Conservation (phyloP, 805 yeast genomes). For the Lipomyces lipofer region DNA sequence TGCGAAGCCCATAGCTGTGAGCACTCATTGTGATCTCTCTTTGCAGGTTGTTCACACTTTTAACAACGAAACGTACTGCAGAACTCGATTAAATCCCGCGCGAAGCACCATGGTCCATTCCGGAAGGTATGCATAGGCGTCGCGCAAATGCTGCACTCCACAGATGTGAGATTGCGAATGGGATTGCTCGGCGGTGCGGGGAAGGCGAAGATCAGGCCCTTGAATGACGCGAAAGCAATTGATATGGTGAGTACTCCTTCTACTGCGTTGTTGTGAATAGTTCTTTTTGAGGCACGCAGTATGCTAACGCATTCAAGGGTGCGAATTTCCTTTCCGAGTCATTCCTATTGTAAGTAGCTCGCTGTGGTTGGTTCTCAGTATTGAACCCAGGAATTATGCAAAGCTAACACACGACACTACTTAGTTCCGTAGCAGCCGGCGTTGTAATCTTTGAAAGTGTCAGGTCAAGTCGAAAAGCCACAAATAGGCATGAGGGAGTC, state of each 20-base stretch:
- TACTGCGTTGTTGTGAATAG: not conserved
- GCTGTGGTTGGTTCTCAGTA: too few relatives aligned
- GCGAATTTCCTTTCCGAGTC: slow-evolving; percentile 76
- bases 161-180: slow-evolving; percentile 64
- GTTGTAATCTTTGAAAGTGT: slow-evolving; percentile 70
- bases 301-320: too few relatives aligned
- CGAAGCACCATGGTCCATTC: slow-evolving; percentile 68
- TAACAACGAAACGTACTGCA: slow-evolving; percentile 30
- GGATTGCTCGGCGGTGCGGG: slow-evolving; percentile 56
- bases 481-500: slow-evolving; percentile 59
- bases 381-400: not conserved
- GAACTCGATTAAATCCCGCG: slow-evolving; percentile 68
- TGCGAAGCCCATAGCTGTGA: slow-evolving; percentile 73
- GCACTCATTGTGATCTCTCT: slow-evolving; percentile 30
- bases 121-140: slow-evolving; percentile 60
- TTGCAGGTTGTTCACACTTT: not conserved
- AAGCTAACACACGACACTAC: not conserved
- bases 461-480: slow-evolving; percentile 65
- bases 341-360: slow-evolving; percentile 57
- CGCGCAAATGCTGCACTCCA: slow-evolving; percentile 70
- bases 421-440: slow-evolving; percentile 67
- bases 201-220: slow-evolving; percentile 59
- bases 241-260: slow-evolving; percentile 45
- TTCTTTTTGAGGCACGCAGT: not conserved
- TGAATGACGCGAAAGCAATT: slow-evolving; percentile 78